Evolutionary conservation across 2,329 filamentous ascomycete species (phyloP).

Genomic region (Nannizziopsis arthrosporioides): DNA sequence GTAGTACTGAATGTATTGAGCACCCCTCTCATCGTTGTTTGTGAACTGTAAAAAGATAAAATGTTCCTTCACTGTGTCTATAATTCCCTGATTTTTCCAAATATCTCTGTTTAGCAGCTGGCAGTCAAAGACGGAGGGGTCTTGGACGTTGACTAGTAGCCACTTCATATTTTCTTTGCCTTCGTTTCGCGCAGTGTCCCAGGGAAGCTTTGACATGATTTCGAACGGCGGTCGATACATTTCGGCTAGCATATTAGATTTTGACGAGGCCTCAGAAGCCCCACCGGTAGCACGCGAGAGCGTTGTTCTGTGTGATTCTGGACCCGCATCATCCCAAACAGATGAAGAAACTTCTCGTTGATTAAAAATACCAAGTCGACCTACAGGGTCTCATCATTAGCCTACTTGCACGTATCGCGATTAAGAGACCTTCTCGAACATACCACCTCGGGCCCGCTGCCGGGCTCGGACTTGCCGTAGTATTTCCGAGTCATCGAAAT

Average conservation of each 20-base stretch:
- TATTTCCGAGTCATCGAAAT: slow-evolving; percentile 46
- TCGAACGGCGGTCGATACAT: slow-evolving; percentile 89
- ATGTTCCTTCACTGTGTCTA: slow-evolving; percentile 72
- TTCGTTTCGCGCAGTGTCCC: slow-evolving; percentile 71
- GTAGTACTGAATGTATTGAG: slow-evolving; percentile 83
- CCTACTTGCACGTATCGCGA: background rate
- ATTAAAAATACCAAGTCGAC: slow-evolving; percentile 56
- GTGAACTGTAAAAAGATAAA: slow-evolving; percentile 94
- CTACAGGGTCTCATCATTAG: slow-evolving; percentile 17
- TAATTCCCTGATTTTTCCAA: slow-evolving; percentile 77
- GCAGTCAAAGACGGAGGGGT: slow-evolving; percentile 85
- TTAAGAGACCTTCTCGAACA: slow-evolving; percentile 8
- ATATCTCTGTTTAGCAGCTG: slow-evolving; percentile 88
- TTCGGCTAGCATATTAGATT: slow-evolving; percentile 71
- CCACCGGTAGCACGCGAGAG: slow-evolving; percentile 53
- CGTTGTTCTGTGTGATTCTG: slow-evolving; percentile 39
- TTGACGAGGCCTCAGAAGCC: slow-evolving; percentile 53
- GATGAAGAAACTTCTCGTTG: slow-evolving; percentile 44
- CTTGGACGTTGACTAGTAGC: slow-evolving; percentile 91
- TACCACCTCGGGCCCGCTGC: slow-evolving; percentile 27
- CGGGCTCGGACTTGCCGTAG: slow-evolving; percentile 52
- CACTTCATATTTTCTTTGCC: slow-evolving; percentile 86
- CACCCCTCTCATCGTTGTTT: slow-evolving; percentile 67
- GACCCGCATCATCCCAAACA: slow-evolving; percentile 47
- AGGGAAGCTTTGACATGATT: slow-evolving; percentile 66